Percentiles rank a stretch among this genome's conserved stretches.
These are phyloP conservation scores for Cucumis hystrix DNA, from an alignment of 306 rosid species.

Conservation along the genomic window DNA sequence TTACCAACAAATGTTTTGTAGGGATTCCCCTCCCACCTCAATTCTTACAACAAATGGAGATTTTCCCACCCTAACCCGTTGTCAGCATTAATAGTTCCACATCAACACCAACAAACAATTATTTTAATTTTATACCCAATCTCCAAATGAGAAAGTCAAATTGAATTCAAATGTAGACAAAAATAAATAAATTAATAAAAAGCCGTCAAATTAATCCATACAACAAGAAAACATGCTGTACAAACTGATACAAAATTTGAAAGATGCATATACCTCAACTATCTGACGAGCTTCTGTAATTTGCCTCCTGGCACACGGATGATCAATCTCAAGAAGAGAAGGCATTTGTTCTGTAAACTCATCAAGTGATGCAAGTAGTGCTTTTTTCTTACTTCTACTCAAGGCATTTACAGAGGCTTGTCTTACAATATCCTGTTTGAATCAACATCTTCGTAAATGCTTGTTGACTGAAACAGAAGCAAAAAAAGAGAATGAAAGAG, in stretches of 20 bases:
- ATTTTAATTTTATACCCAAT: not conserved
- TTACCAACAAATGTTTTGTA: not conserved
- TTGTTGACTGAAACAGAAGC: slow-evolving; percentile 3
- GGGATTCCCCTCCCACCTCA: not conserved
- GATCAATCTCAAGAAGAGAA: slow-evolving; percentile 87
- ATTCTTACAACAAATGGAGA: not conserved
- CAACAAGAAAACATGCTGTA: not conserved
- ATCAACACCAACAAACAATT: not conserved
- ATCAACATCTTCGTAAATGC: slow-evolving; percentile 6
- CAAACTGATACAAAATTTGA: not conserved
- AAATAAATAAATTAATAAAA: not conserved
- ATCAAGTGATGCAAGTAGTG: slow-evolving; percentile 53
- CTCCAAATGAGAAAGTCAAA: not conserved
- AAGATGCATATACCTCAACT: slow-evolving; percentile 50
- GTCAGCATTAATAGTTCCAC: not conserved
- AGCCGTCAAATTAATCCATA: not conserved
- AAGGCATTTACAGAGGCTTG: slow-evolving; percentile 48
- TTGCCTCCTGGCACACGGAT: slow-evolving; percentile 78
- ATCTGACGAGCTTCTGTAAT: slow-evolving; percentile 50
- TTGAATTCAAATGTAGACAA: not conserved
- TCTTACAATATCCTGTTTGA: slow-evolving; percentile 51
- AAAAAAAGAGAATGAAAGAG: not conserved
- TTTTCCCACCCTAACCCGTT: not conserved
- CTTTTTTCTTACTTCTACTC: slow-evolving; percentile 68
- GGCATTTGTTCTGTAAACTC: slow-evolving; percentile 81